These are phyloP conservation scores for Colletotrichum sp. DNA, from an alignment of 2,329 filamentous ascomycete genomes.

Conservation along the genomic window DNA sequence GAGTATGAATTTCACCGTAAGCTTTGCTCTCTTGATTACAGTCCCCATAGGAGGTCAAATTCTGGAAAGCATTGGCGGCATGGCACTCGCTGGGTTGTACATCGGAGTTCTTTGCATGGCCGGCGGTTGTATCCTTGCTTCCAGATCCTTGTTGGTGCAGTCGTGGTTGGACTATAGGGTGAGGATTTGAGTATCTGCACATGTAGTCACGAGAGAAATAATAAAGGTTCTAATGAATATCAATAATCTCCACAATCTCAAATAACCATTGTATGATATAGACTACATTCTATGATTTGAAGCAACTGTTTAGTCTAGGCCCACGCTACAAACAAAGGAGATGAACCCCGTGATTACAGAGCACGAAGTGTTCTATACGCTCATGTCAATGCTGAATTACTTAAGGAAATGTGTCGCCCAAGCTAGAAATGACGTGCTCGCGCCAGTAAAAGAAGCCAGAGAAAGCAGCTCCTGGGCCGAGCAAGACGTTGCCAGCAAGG, in stretches of 20 bases:
- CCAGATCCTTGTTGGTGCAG: background rate
- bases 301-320: too few species aligned
- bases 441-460: constrained; percentile 1
- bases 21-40: constrained; percentile 48
- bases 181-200: background rate
- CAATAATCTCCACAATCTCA: rapidly evolving
- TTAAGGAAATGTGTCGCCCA: background rate
- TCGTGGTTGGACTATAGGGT: background rate
- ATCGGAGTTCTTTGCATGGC: constrained; percentile 26
- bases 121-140: background rate
- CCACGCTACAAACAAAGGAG: too few species aligned
- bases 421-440: background rate
- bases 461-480: background rate
- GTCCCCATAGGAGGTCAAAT: constrained; percentile 50
- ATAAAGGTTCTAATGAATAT: too few species aligned
- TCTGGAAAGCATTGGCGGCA: constrained; percentile 46
- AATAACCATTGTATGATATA: too few species aligned
- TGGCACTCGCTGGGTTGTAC: constrained; percentile 49
- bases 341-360: too few species aligned
- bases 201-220: too few species aligned
- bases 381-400: background rate
- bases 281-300: too few species aligned
- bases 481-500: background rate
- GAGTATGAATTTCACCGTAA: constrained; percentile 49
- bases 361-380: too few species aligned